Evolutionary conservation across 495 filamentous ascomycete species (phyloP).

Genomic region (Sabuloglossum arenarium): DNA sequence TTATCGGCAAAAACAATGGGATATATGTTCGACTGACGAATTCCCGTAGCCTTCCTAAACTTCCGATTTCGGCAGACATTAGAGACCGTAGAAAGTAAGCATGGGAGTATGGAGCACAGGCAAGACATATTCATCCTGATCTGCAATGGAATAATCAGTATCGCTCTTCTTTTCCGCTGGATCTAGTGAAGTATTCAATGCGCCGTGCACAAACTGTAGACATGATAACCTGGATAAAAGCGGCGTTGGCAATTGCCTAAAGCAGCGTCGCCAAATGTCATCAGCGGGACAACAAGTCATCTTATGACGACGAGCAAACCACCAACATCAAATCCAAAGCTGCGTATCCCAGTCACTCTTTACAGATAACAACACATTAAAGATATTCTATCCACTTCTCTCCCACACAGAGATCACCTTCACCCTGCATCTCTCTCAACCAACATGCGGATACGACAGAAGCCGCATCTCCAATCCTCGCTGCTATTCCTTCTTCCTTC

Average conservation of each 20-base stretch:
- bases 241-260: background rate
- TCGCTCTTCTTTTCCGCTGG: too few species aligned
- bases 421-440: background rate
- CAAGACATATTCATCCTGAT: too few species aligned
- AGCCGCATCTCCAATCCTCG: background rate
- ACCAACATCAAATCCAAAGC: too few species aligned
- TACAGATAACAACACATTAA: background rate
- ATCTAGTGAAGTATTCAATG: too few species aligned
- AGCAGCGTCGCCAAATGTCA: background rate
- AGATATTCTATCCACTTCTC: background rate
- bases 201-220: too few species aligned
- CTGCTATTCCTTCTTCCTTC: conserved; percentile 1
- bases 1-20: too few species aligned
- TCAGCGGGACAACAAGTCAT: background rate
- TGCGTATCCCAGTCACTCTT: background rate
- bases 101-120: too few species aligned
- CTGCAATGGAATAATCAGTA: too few species aligned
- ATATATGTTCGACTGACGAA: too few species aligned
- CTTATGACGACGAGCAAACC: background rate
- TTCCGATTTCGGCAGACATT: too few species aligned
- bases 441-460: conserved; percentile 2
- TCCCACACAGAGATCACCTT: background rate
- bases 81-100: background rate
- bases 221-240: background rate
- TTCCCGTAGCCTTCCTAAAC: too few species aligned